Evolutionary conservation across 2,329 filamentous ascomycete genomes (phyloP).

Genomic region (Cytospora mali): DNA sequence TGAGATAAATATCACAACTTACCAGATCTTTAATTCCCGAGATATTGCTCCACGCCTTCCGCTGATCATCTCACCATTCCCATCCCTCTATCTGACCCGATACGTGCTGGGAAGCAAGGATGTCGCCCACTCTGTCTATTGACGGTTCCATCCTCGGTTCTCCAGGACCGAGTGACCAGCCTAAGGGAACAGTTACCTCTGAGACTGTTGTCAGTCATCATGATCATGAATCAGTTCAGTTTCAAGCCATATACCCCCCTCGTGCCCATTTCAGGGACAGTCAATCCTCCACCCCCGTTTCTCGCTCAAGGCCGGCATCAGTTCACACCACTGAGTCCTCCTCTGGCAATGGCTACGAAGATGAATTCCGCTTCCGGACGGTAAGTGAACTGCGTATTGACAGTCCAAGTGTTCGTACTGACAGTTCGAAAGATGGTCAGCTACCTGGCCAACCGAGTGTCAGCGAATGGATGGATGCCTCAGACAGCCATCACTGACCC

Average conservation of each 20-base stretch:
- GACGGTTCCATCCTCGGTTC: slow-evolving; percentile 7
- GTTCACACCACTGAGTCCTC: slow-evolving; percentile 23
- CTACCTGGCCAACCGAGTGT: slow-evolving; percentile 37
- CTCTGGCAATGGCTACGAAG: slow-evolving; percentile 31
- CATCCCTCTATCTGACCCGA: not conserved
- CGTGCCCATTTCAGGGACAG: slow-evolving; percentile 18
- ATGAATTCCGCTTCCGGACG: slow-evolving; percentile 38
- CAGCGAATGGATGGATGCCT: slow-evolving; percentile 38
- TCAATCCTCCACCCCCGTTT: slow-evolving; percentile 9
- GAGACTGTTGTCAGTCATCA: not conserved
- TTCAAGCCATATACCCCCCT: slow-evolving; percentile 9
- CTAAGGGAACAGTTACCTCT: not conserved
- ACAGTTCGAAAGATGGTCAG: slow-evolving; percentile 35
- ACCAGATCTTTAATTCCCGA: not conserved
- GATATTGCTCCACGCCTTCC: not conserved
- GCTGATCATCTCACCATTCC: not conserved
- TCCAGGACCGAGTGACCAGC: slow-evolving; percentile 1
- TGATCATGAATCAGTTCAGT: slow-evolving; percentile 7
- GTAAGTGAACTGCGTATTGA: slow-evolving; percentile 29
- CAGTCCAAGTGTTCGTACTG: not conserved
- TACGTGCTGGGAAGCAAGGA: slow-evolving; percentile 2
- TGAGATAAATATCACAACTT: slow-evolving; percentile 3
- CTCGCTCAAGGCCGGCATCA: slow-evolving; percentile 22
- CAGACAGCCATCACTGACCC: slow-evolving; percentile 28
- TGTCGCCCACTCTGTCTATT: slow-evolving; percentile 15